Evolutionary conservation across 257 asterid species (phyloP).

Genomic region (Agastache rugosa): DNA sequence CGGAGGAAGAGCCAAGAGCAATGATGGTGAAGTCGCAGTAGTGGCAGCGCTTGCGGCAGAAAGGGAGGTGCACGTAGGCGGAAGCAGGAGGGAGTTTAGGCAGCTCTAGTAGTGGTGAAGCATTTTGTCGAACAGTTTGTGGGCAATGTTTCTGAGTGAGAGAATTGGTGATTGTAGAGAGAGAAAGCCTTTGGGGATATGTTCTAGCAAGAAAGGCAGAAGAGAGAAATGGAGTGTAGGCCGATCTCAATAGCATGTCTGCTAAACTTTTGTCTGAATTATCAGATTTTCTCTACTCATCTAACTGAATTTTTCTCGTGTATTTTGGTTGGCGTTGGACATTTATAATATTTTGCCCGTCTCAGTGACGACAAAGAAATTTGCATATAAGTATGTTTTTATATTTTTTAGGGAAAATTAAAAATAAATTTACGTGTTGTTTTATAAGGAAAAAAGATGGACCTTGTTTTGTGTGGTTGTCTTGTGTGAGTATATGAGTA

Average conservation of each 20-base stretch:
- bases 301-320: not conserved
- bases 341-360: too few species aligned
- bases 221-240: slow-evolving; percentile 46
- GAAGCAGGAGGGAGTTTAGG: slow-evolving; percentile 75
- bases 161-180: not conserved
- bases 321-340: too few species aligned
- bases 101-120: slow-evolving; percentile 41
- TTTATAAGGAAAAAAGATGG: too few species aligned
- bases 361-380: too few species aligned
- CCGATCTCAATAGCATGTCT: slow-evolving; percentile 56
- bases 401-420: too few species aligned
- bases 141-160: slow-evolving; percentile 33
- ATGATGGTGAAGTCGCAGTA: slow-evolving; percentile 95
- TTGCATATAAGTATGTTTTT: too few species aligned
- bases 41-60: slow-evolving; percentile 97
- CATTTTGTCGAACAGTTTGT: slow-evolving; percentile 83
- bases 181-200: not conserved
- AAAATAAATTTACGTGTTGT: too few species aligned
- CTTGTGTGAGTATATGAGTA: too few species aligned
- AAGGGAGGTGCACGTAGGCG: slow-evolving; percentile 95
- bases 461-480: too few species aligned
- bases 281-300: not conserved
- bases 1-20: slow-evolving; percentile 75
- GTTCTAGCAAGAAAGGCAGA: slow-evolving; percentile 44
- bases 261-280: not conserved